Base-by-base conservation (phyloP, 2,329 filamentous ascomycete species). In the Exophiala xenobiotica region DNA sequence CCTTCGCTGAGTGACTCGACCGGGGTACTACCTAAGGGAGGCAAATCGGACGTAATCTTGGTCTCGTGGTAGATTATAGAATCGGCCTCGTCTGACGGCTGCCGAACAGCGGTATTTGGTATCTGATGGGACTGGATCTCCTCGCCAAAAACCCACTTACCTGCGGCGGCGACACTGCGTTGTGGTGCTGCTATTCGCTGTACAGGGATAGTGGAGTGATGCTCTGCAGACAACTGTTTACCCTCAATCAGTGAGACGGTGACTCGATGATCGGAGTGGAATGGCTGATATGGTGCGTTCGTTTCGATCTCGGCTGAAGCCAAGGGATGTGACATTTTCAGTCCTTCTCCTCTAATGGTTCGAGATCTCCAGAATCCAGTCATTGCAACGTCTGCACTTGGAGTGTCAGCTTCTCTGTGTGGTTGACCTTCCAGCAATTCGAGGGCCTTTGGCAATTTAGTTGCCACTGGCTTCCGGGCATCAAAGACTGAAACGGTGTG, bases 211-310 rank as follows among this genome's bases (percentile, higher is more conserved):
- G 12, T 35, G 7, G 31, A 35, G 18, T 6, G 31, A 16, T 14
- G 31, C 31, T 16, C 12, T 14, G n/a, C n/a, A 14, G 31, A 35
- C 31, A 16, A 35, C 12, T 16, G 31, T n/a, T n/a, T n/a, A 16
- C 78, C 63, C 16, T 64, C 70, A 64, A 86, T 88, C 35, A 90
- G 79, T 60, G 84, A 87, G 22, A 96, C 75, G n/a, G 79, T 82
- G 38, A 97, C 88, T 2, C 92, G 83, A 48, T 83, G 81, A 64
- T 97, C 91, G 0, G 91, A 93, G 67, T 97, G 92, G 73, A 97
- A 96, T 1, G 93, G 92, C 64, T 96, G 91, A 63, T 96, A 97
- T 2, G 92, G 90, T 3, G 91, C 88, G 64, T 92, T 96, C 1
- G 92, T 96, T 66, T 99, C 93, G 59, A 96, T 95, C 73, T 96